Evolutionary conservation across 805 yeast genomes (phyloP), one percentile per base, ranked within the genome.

Genomic region (Yamadazyma akitaensis): DNA sequence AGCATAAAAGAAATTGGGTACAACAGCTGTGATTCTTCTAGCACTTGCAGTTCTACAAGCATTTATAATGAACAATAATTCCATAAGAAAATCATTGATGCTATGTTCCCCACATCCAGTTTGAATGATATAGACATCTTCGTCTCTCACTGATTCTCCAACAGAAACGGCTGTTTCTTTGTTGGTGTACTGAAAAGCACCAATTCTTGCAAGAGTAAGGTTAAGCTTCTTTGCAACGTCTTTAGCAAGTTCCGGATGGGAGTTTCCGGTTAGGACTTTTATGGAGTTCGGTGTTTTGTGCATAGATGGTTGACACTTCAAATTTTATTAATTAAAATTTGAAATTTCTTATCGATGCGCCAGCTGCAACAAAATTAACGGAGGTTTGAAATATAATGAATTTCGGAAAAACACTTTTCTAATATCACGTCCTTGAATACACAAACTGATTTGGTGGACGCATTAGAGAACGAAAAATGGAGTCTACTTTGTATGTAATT

Each of bases 1-100:
- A n/a, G 94, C 94, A 56, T 87, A 87, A 10, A 91, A 91, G 65
- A 85, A 87, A 62, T 82, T 85, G 44, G 95, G 94, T 53, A 87
- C 77, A 14, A 87, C 87, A 6, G 88, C 94, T 2, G 92, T 85
- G 61, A 87, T 84, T 62, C 89, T 77, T 62, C 94, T 77, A 16
- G 92, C 94, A 44, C 88, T 81, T 9, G 94, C 94, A 2, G 86
- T 83, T 58, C 83, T 82, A 64, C 92, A 87, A 14, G 94, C 92
- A 59, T 84, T 84, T 52, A 87, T 84, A 82, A 85, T 84, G 59
- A 86, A 83, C 53, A 87, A 65, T 33, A 86, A 67, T 61, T 87
- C 95, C 67, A 87, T 67, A 30, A 87, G 81, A 51, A 81, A 76
- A 63, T 87, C 92, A 59, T 86, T 86, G 31, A 86, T 85, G 9